Percentiles rank a stretch among this genome's conserved stretches.
phyloP scores from a whole-genome alignment of 1,284 basidiomycete genomes.

The Rhizoctonia solani region DNA sequence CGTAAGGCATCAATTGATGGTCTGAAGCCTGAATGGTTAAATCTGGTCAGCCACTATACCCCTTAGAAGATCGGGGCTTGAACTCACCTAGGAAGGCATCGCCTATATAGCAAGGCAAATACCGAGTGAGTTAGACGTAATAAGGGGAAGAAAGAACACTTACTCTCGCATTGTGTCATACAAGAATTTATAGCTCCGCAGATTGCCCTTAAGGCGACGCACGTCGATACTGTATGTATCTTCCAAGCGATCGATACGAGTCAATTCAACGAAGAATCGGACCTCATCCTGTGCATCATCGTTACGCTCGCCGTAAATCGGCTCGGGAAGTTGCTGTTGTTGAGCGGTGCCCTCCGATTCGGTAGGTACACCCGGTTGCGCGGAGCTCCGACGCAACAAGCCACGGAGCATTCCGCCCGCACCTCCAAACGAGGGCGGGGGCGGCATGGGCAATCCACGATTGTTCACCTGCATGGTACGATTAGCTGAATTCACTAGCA shows the following conservation, averaged over 20 bases:
- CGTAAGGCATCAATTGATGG: slow-evolving; percentile 21
- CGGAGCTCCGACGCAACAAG: slow-evolving; percentile 84
- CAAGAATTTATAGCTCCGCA: slow-evolving; percentile 92
- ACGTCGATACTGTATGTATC: slow-evolving; percentile 89
- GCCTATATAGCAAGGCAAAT: background rate
- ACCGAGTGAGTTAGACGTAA: background rate
- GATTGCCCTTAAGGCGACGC: slow-evolving; percentile 86
- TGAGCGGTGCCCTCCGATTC: slow-evolving; percentile 43
- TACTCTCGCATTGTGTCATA: slow-evolving; percentile 88
- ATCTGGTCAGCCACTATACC: background rate
- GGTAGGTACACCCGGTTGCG: slow-evolving; percentile 54
- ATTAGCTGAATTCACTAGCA: background rate
- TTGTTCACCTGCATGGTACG: slow-evolving; percentile 66
- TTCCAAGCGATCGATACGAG: slow-evolving; percentile 81
- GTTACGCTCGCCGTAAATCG: slow-evolving; percentile 74
- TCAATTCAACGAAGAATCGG: slow-evolving; percentile 89
- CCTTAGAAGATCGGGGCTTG: background rate
- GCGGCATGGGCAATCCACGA: slow-evolving; percentile 78
- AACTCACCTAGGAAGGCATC: slow-evolving; percentile 26
- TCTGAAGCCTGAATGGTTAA: slow-evolving; percentile 3
- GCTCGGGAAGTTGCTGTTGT: slow-evolving; percentile 52
- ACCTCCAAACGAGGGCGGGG: slow-evolving; percentile 62
- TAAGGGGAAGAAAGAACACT: slow-evolving; percentile 46
- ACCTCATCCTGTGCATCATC: slow-evolving; percentile 92
- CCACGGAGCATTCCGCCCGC: slow-evolving; percentile 81